Conservation (phyloP, 768 basidiomycete species). For the Pilatotrama ljubarskyi region DNA sequence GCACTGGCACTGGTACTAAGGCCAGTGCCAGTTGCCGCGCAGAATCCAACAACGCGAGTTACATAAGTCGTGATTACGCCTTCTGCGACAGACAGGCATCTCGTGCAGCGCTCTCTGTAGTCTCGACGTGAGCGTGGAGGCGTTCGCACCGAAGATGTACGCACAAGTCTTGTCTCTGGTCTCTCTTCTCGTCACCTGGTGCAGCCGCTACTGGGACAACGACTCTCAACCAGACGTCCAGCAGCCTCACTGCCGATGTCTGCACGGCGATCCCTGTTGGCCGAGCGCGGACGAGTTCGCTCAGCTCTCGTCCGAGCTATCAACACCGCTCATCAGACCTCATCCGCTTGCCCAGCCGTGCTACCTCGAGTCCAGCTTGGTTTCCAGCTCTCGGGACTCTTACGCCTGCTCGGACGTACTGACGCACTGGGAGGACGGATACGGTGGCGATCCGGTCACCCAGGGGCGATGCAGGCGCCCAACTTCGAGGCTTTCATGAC, state of each 20-base stretch:
- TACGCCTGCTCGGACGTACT: conserved; percentile 39
- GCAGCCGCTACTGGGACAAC: too few relatives aligned
- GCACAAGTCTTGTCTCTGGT: too few relatives aligned
- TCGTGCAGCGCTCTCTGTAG: too few relatives aligned
- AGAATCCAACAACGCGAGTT: too few relatives aligned
- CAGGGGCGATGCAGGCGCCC: conserved; percentile 40
- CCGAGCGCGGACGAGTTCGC: neutral
- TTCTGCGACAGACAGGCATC: too few relatives aligned
- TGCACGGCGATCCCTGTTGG: neutral
- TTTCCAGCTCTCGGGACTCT: conserved; percentile 17
- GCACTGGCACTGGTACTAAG: too few relatives aligned
- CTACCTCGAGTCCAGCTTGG: conserved; percentile 25
- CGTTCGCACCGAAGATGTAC: too few relatives aligned
- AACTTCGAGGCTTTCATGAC: conserved; percentile 35
- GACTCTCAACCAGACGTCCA: neutral
- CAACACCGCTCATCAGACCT: conserved; percentile 42
- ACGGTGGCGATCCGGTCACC: conserved; percentile 41
- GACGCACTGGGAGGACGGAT: conserved; percentile 31
- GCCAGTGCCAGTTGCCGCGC: too few relatives aligned
- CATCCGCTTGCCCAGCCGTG: conserved; percentile 41
- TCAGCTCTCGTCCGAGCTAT: conserved; percentile 36
- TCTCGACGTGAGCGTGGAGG: too few relatives aligned
- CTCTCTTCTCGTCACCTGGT: too few relatives aligned
- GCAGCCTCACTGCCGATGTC: neutral
- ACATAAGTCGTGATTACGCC: too few relatives aligned